Base-by-base conservation (phyloP, 768 basidiomycete species). In the Terana coerulea region DNA sequence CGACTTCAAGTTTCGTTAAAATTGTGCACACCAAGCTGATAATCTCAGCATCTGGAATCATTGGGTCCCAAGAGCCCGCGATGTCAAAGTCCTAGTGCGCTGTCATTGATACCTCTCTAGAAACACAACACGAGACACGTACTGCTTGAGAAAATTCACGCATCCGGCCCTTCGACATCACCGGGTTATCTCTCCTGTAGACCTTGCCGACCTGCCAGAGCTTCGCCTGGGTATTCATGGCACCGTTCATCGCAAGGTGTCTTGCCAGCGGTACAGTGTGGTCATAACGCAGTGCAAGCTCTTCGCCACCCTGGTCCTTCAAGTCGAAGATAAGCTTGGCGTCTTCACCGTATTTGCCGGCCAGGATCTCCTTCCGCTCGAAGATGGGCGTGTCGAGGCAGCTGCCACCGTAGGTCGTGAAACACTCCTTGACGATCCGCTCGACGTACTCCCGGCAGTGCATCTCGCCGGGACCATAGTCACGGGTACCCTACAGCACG, bases 121-220 rank as follows among this genome's bases (percentile, higher is more conserved):
- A 48, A 6, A 19, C 26, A 15, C 19, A 26, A 30, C 37, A 3
- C 3, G 14, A 17, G 15, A 30, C 34, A 50, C 39, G 5, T 22
- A 39, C 45, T 56, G 95, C 97, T 69, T 99, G 97, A 62, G 88
- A 91, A 64, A 99, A 99, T 72, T 99, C 97, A 53, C 97, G 81
- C 95, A 99, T 97, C 24, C 97, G 78, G 0, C 97, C 97, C 73
- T 99, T 99, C 25, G 86, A 88, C 87, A 98, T 94, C 51, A 95
- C 95, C 0, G 97, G 97, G 57, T 86, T 92, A 69, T 99, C 97
- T 64, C 97, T 74, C 55, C 97, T 76, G 69, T 98, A 99, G 17
- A 99, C 97, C 71, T 98, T 99, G n/a, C 94, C 95, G 45, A 99
- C 85, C 68, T 98, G 97, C 86, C 93, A 99, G 12, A 98, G 67